Evolutionary conservation across 2,329 filamentous ascomycete species (phyloP).

Genomic region (Scedosporium minutisporum): DNA sequence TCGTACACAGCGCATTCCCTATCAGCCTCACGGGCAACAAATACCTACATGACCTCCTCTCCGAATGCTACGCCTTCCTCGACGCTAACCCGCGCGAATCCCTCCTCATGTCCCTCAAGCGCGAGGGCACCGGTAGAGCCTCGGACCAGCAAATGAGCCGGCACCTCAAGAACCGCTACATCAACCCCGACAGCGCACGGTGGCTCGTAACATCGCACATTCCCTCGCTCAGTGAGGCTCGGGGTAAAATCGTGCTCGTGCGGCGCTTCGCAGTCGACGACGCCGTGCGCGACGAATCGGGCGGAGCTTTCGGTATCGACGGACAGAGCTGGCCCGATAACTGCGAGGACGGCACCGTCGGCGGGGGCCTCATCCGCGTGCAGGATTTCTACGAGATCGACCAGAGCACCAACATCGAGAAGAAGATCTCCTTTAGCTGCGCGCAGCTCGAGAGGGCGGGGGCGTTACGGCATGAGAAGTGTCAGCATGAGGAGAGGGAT

Average conservation of each 20-base stretch:
- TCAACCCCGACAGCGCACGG: conserved; percentile 39
- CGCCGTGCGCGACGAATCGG: conserved; percentile 35
- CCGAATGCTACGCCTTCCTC: conserved; percentile 65
- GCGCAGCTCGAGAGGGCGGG: conserved; percentile 69
- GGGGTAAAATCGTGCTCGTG: conserved; percentile 76
- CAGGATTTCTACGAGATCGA: conserved; percentile 93
- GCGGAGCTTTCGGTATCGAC: conserved; percentile 48
- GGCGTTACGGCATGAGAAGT: conserved; percentile 25
- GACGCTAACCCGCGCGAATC: conserved; percentile 70
- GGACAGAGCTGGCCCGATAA: conserved; percentile 76
- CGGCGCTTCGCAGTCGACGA: conserved; percentile 63
- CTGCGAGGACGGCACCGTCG: conserved; percentile 61
- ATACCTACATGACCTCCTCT: conserved; percentile 65
- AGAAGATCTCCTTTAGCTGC: conserved; percentile 66
- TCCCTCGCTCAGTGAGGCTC: conserved; percentile 66
- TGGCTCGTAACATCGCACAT: conserved; percentile 77
- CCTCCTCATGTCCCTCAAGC: conserved; percentile 79
- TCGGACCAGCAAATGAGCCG: conserved; percentile 70
- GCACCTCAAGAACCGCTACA: conserved; percentile 66
- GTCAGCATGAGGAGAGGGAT: conserved; percentile 3
- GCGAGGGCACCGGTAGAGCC: conserved; percentile 74
- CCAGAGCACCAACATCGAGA: conserved; percentile 62
- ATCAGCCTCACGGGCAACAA: conserved; percentile 74
- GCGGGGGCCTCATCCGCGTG: conserved; percentile 66
- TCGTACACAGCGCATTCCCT: conserved; percentile 87